A percentile compares a stretch with the other conserved stretches of the same genome.
Conservation (phyloP, 176 grass and related monocot species). For the Melocanna baccifera region DNA sequence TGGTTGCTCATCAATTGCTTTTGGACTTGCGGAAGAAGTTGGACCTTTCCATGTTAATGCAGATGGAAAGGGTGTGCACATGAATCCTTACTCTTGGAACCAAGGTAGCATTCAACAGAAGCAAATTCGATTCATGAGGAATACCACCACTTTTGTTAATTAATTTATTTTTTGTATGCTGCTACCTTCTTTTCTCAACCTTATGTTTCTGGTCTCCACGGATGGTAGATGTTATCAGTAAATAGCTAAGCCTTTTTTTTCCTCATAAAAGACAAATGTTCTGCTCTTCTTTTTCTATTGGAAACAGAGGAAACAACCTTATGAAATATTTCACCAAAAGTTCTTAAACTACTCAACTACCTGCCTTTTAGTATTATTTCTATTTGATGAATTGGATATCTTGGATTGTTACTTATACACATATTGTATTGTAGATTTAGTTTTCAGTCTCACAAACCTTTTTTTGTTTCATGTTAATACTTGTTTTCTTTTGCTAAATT, state of each 20-base stretch:
- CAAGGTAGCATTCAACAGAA: conserved; percentile 52
- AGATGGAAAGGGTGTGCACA: conserved; percentile 71
- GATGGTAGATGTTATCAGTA: background rate
- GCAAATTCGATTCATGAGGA: background rate
- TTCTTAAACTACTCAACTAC: background rate
- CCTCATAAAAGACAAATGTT: background rate
- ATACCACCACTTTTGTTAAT: background rate
- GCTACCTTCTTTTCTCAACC: background rate
- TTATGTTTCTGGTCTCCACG: background rate
- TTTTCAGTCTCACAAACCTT: conserved; percentile 15
- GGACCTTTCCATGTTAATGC: conserved; percentile 94
- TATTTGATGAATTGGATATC: background rate
- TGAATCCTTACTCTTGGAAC: conserved; percentile 96
- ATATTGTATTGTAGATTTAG: background rate
- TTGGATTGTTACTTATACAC: background rate
- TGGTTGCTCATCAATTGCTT: conserved; percentile 94
- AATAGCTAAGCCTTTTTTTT: background rate
- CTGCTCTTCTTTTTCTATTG: background rate
- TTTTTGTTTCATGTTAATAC: background rate
- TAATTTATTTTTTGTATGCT: conserved; percentile 7
- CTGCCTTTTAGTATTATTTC: background rate
- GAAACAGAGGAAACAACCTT: background rate
- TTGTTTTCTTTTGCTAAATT: conserved; percentile 22
- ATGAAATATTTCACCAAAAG: conserved; percentile 5
- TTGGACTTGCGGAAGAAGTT: conserved; percentile 86